These are phyloP conservation scores for Emericellopsis cladophorae DNA, from an alignment of 2,329 filamentous ascomycete genomes.

Conservation along the genomic window DNA sequence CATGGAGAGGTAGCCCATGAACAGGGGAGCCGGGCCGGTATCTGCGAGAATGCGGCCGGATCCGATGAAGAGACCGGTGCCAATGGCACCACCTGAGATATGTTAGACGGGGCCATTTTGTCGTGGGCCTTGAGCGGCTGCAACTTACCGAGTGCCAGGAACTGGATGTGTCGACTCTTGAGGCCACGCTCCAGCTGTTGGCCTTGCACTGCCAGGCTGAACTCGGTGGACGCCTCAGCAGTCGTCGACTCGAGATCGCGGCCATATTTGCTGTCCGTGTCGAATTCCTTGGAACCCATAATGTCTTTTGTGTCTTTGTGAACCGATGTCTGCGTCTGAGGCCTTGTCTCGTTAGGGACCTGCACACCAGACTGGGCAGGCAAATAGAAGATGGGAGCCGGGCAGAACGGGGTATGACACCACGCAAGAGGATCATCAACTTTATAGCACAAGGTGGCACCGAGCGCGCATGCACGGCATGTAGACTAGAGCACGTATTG, in stretches of 20 bases:
- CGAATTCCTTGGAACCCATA: not conserved
- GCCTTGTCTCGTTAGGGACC: no score
- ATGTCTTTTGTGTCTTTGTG: not conserved
- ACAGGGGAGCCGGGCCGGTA: slow-evolving; percentile 51
- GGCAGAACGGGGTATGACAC: no score
- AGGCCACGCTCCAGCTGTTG: slow-evolving; percentile 34
- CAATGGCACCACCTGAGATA: slow-evolving; percentile 35
- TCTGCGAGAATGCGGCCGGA: slow-evolving; percentile 42
- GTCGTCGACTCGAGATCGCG: slow-evolving; percentile 2
- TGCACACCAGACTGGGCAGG: no score
- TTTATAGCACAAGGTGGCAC: no score
- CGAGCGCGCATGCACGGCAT: no score
- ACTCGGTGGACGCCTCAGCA: slow-evolving; percentile 1
- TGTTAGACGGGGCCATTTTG: not conserved
- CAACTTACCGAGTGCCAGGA: slow-evolving; percentile 37
- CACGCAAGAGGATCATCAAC: no score
- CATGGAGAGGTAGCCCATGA: slow-evolving; percentile 50
- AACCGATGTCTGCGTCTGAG: no score
- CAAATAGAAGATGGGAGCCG: no score
- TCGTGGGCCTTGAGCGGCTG: not conserved
- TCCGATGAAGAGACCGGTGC: slow-evolving; percentile 52
- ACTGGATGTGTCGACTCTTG: slow-evolving; percentile 48
- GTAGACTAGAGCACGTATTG: no score
- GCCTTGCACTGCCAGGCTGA: slow-evolving; percentile 6
- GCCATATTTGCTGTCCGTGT: not conserved